phyloP scores from a whole-genome alignment of 805 yeast genomes.

The Wickerhamiella alocasiicola region DNA sequence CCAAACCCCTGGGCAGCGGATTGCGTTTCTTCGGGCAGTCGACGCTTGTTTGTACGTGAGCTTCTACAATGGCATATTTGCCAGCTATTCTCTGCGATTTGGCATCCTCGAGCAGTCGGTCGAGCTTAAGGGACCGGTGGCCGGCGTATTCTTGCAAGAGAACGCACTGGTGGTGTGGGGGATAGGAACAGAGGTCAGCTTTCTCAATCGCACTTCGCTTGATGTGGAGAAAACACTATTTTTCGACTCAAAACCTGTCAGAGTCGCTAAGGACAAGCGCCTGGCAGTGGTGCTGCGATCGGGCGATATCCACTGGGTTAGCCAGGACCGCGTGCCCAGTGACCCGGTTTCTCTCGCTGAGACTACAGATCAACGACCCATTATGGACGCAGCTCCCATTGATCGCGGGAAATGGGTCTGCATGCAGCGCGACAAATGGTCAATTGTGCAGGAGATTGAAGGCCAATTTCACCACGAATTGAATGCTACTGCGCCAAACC shows the following conservation, averaged over 20 bases:
- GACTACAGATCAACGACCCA: not conserved
- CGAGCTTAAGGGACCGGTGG: not conserved
- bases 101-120: constrained; percentile 8
- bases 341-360: not conserved
- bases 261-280: constrained; percentile 1
- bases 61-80: constrained; percentile 5
- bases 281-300: constrained; percentile 6
- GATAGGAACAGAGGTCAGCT: not conserved
- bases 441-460: constrained; percentile 1
- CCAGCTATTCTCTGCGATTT: constrained; percentile 5
- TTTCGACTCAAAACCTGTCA: constrained; percentile 9
- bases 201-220: constrained; percentile 7
- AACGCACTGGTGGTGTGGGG: constrained; percentile 9
- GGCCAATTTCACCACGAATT: not conserved
- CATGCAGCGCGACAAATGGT: constrained; percentile 12
- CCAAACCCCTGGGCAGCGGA: constrained; percentile 3
- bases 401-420: constrained; percentile 10
- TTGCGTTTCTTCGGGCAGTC: constrained; percentile 1
- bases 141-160: constrained; percentile 5
- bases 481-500: constrained; percentile 7
- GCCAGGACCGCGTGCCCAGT: not conserved
- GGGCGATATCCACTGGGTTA: constrained; percentile 10
- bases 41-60: constrained; percentile 6
- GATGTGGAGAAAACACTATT: constrained; percentile 3
- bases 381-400: constrained; percentile 6